Evolutionary conservation across 345 rosid genomes (phyloP), one percentile per base, ranked within the genome.

Genomic region (Turritis glabra): DNA sequence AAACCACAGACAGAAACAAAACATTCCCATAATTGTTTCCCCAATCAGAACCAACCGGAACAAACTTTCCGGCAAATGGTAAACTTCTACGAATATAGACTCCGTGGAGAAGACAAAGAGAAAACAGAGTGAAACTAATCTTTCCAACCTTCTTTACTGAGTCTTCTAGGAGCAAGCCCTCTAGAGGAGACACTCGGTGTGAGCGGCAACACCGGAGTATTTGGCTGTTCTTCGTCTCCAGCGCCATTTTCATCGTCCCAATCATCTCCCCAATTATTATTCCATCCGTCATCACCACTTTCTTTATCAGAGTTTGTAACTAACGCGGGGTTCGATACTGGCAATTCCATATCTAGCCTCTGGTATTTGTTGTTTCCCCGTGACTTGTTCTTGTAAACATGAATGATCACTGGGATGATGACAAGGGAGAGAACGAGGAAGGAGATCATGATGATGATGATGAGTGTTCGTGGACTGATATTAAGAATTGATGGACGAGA

Each of bases 141-240:
- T 78, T 90, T 92, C 96, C 97, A 88, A 18, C 82, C 96, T n/a
- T 92, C 96, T 81, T 92, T 92, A 77, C 44, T 81, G 75, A 83
- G 82, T 43, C 92, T 84, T 17, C 97, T 81, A 0, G 97, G 72
- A 22, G 94, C 90, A 30, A 89, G 89, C 57, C 93, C 96, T 82
- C 85, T 88, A 6, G 90, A 79, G 0, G 96, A 90, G 29, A 90
- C 71, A 77, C 84, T 83, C 3, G 96, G 92, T 15, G 94, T 92
- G 30, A 88, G 73, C 0, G 96, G 90, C 71, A 83, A 64, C 1
- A 90, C 60, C 0, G 96, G 90, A 13, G 96, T 82, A 78, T 73
- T 74, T 0, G 89, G 89, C 15, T 90, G 88, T 74, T 92, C 93
- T 74, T 89, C 93, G 5, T 87, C 81, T 22, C 77, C 81, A 23